Conservation (phyloP, 169 alveolate species). For the Plasmodium coatneyi region DNA sequence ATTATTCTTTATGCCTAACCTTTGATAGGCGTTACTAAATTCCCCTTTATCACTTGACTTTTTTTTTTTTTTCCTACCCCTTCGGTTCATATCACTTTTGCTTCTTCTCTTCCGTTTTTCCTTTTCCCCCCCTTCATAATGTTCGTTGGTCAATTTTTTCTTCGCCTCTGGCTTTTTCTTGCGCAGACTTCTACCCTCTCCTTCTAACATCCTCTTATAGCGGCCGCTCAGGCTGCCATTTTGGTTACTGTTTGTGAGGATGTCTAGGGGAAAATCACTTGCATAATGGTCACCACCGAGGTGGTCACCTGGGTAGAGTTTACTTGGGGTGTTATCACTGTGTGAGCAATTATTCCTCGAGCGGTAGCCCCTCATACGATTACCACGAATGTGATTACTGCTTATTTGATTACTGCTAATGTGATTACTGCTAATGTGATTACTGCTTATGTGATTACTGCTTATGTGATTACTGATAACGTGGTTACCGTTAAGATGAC, state of each 20-base stretch:
- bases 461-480: neutral
- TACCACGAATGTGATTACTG: neutral
- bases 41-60: neutral
- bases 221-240: neutral
- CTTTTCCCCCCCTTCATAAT: neutral
- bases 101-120: neutral
- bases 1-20: neutral
- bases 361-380: neutral
- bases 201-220: neutral
- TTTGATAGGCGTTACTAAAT: neutral
- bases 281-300: neutral
- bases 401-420: neutral
- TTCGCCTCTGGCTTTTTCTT: neutral
- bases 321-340: neutral
- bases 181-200: neutral
- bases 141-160: neutral
- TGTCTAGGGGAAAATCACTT: neutral
- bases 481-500: neutral
- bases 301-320: neutral
- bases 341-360: neutral
- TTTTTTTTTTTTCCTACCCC: neutral
- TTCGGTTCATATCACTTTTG: neutral
- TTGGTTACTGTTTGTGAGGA: neutral
- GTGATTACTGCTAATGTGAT: neutral
- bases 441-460: neutral